These are phyloP conservation scores for Wickerhamiella alocasiicola DNA, from an alignment of 805 yeast genomes.

Conservation along the genomic window DNA sequence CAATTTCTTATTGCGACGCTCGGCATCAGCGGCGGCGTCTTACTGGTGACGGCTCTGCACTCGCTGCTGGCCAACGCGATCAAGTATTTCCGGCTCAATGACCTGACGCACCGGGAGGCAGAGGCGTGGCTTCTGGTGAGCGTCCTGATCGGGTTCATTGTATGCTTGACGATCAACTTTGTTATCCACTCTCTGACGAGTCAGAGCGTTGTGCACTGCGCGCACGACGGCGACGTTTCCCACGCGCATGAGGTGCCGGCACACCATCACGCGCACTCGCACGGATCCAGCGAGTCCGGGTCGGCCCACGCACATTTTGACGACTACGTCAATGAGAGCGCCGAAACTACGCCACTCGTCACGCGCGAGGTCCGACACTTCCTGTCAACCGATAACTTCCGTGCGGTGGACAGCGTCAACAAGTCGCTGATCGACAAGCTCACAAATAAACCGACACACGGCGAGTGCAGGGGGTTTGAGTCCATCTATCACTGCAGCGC, in stretches of 20 bases:
- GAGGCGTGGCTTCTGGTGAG: conserved; percentile 34
- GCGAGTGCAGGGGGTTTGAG: conserved; percentile 15
- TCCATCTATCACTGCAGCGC: conserved; percentile 13
- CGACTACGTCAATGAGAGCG: neutral
- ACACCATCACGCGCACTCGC: conserved; percentile 16
- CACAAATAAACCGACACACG: neutral
- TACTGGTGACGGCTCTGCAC: conserved; percentile 62
- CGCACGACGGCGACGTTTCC: conserved; percentile 37
- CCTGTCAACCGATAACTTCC: neutral
- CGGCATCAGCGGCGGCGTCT: conserved; percentile 70
- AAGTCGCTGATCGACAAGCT: conserved; percentile 7
- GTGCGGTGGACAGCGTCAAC: neutral
- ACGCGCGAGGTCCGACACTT: neutral
- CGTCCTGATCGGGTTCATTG: conserved; percentile 44
- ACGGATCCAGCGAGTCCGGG: neutral
- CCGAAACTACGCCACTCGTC: neutral
- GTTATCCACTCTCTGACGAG: conserved; percentile 64
- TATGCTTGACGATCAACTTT: conserved; percentile 49
- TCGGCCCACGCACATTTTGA: neutral
- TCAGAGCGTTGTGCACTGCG: conserved; percentile 77
- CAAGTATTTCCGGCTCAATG: conserved; percentile 32
- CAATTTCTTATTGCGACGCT: conserved; percentile 61
- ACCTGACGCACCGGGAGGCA: conserved; percentile 22
- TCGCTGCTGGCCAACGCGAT: conserved; percentile 61
- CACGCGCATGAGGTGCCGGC: conserved; percentile 12